Conservation (phyloP, 2,329 filamentous ascomycete genomes). For the Plenodomus biglobosus region DNA sequence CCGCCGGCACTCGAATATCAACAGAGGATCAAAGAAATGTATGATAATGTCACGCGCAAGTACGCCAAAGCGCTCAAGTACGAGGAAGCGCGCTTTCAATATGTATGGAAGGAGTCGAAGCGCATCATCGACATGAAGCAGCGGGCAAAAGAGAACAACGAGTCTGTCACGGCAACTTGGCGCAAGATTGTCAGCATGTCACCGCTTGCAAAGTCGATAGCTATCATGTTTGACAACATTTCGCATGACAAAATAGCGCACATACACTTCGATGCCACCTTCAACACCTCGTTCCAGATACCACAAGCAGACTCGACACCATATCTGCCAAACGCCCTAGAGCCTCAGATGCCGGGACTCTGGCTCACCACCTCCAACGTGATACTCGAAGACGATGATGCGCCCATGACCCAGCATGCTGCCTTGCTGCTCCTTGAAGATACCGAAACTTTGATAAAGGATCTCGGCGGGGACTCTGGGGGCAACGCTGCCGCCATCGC, state of each 20-base stretch:
- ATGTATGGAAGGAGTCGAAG: conserved; percentile 89
- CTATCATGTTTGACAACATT: conserved; percentile 78
- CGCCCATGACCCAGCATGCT: conserved; percentile 80
- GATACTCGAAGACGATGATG: conserved; percentile 66
- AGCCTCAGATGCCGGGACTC: conserved; percentile 70
- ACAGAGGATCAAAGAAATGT: conserved; percentile 72
- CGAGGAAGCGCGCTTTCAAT: conserved; percentile 85
- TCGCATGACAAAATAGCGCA: conserved; percentile 85
- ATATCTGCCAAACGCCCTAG: conserved; percentile 69
- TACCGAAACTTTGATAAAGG: conserved; percentile 74
- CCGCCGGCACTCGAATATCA: conserved; percentile 77
- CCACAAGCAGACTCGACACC: conserved; percentile 66
- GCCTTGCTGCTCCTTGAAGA: conserved; percentile 82
- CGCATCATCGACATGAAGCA: conserved; percentile 79
- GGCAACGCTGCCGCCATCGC: conserved; percentile 76
- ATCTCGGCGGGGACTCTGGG: conserved; percentile 69
- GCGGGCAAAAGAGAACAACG: conserved; percentile 69
- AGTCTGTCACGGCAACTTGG: conserved; percentile 69
- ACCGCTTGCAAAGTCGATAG: conserved; percentile 78
- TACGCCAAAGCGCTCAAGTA: conserved; percentile 91
- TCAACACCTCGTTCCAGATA: conserved; percentile 65
- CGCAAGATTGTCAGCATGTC: conserved; percentile 70
- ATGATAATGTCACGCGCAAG: conserved; percentile 86
- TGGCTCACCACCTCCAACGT: conserved; percentile 88
- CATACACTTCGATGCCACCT: conserved; percentile 68